phyloP scores from a whole-genome alignment of 352 stramenopile species.

The Globisporangium lucens region DNA sequence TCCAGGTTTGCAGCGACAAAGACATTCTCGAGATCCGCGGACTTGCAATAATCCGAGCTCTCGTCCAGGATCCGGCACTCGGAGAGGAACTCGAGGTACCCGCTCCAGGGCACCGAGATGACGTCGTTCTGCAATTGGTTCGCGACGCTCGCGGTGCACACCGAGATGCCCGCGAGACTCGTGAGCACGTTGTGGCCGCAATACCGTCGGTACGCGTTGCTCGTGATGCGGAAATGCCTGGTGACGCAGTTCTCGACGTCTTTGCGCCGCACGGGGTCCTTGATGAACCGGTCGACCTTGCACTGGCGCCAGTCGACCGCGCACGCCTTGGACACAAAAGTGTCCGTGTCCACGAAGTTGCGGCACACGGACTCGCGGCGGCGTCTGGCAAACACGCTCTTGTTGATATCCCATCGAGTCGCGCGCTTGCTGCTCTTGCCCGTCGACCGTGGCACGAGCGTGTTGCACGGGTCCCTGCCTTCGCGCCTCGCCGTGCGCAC shows the following conservation, averaged over 20 bases:
- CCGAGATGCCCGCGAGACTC: constrained; percentile 40
- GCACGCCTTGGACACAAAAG: constrained; percentile 62
- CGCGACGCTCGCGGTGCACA: constrained; percentile 34
- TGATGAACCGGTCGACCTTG: constrained; percentile 76
- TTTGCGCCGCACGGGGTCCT: constrained; percentile 46
- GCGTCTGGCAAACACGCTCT: constrained; percentile 64
- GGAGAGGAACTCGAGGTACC: constrained; percentile 66
- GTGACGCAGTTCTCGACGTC: constrained; percentile 59
- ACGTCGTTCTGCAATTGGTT: constrained; percentile 66
- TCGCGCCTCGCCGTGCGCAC: constrained; percentile 49
- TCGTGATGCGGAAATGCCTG: constrained; percentile 50
- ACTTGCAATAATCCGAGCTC: constrained; percentile 57
- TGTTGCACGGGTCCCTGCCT: constrained; percentile 68
- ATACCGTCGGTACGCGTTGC: constrained; percentile 62
- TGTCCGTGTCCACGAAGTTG: constrained; percentile 67
- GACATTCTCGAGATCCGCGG: constrained; percentile 73
- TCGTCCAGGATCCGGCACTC: constrained; percentile 68
- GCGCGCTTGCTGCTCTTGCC: constrained; percentile 34
- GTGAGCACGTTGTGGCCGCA: constrained; percentile 62
- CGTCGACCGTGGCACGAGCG: constrained; percentile 52
- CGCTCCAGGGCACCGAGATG: constrained; percentile 64
- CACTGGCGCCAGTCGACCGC: constrained; percentile 66
- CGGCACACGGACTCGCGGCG: constrained; percentile 55
- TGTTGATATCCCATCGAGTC: constrained; percentile 75
- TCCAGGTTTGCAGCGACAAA: constrained; percentile 79